Percentiles rank a stretch among this genome's conserved stretches.
Evolutionary conservation across 345 rosid genomes (phyloP).

Genomic region (Citrus glauca): DNA sequence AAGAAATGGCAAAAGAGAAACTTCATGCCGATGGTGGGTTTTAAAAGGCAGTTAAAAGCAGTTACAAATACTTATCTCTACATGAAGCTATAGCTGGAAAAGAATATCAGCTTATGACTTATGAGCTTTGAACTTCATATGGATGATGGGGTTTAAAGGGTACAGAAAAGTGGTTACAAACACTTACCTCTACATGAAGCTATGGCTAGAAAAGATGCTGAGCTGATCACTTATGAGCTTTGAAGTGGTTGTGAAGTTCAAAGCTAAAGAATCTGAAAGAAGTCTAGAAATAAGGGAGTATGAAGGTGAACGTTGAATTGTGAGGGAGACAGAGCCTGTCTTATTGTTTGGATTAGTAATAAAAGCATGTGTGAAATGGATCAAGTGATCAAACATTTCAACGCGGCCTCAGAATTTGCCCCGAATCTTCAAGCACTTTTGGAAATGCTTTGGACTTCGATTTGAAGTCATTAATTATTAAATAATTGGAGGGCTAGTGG

Average conservation of each 20-base stretch:
- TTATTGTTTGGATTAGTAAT: neutral
- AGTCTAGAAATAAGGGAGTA: neutral
- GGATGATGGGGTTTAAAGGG: no score
- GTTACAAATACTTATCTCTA: neutral
- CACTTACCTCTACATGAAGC: no score
- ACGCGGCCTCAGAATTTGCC: neutral
- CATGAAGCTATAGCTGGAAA: neutral
- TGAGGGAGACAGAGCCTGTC: neutral
- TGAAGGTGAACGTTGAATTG: neutral
- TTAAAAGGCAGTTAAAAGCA: neutral
- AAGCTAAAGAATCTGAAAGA: neutral
- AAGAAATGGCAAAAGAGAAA: conserved; percentile 2
- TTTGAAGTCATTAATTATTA: neutral
- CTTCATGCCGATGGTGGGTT: conserved; percentile 6
- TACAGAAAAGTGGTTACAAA: no score
- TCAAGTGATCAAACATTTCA: neutral
- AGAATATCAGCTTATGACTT: neutral
- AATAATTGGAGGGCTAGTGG: neutral
- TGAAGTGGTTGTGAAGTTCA: neutral
- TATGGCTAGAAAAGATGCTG: neutral
- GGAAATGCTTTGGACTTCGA: neutral
- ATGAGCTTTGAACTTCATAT: neutral
- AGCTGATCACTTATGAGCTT: no score
- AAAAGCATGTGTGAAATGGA: neutral
- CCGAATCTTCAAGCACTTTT: neutral